Evolutionary conservation across 208 protist genomes (phyloP).

Genomic region (Wallacemonas collosoma): DNA sequence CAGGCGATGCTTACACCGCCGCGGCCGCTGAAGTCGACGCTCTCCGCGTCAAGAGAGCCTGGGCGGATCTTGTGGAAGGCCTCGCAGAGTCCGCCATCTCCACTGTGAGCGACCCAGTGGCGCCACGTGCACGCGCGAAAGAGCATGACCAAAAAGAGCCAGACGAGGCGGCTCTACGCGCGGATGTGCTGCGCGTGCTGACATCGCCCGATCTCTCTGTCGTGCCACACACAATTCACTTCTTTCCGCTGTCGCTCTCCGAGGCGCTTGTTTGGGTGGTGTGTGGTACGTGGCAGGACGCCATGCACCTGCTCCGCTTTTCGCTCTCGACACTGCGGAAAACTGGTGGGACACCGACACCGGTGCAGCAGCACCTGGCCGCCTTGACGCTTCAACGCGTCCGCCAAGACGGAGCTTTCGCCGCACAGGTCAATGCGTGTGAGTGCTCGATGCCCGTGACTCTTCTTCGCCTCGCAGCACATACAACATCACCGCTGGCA

Average conservation of each 20-base stretch:
- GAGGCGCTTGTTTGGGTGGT: conserved; percentile 38
- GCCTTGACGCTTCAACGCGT: conserved; percentile 31
- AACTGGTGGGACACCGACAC: conserved; percentile 28
- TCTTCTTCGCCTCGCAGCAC: background rate
- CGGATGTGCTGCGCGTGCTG: conserved; percentile 8
- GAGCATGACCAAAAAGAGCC: too few relatives aligned
- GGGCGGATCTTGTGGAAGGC: background rate
- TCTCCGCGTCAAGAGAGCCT: conserved; percentile 2
- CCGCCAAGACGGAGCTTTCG: conserved; percentile 7
- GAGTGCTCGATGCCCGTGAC: background rate
- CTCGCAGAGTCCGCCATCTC: background rate
- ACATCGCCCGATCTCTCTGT: background rate
- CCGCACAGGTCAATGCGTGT: background rate
- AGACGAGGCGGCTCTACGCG: background rate
- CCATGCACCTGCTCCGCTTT: conserved; percentile 34
- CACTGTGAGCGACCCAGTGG: too few relatives aligned
- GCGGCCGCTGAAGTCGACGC: background rate
- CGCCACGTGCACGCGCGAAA: too few relatives aligned
- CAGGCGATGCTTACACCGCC: background rate
- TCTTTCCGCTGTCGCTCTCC: conserved; percentile 44
- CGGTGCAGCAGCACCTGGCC: conserved; percentile 58
- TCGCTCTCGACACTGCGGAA: conserved; percentile 46
- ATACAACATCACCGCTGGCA: background rate
- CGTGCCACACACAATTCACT: conserved; percentile 58
- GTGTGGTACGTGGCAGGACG: conserved; percentile 35